These are phyloP conservation scores for Oryza nivara DNA, from an alignment of 176 grass and related monocot species.

Conservation along the genomic window DNA sequence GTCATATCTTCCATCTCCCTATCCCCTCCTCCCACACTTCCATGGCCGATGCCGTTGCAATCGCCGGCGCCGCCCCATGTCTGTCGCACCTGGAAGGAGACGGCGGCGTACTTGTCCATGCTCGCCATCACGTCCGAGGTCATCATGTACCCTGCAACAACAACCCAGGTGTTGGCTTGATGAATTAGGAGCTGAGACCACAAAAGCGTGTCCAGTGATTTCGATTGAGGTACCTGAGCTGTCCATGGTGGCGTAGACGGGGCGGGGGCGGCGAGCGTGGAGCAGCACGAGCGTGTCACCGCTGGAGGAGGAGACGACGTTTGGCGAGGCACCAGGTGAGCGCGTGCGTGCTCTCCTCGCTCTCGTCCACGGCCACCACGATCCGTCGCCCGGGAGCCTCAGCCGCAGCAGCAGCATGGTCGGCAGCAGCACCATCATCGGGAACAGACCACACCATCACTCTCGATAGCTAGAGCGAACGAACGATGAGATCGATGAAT, in stretches of 20 bases:
- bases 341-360: conserved; percentile 59
- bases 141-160: conserved; percentile 46
- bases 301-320: conserved; percentile 31
- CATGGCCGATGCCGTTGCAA: too few species aligned
- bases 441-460: neutral
- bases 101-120: conserved; percentile 42
- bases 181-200: neutral
- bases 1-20: too few species aligned
- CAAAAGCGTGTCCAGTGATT: neutral
- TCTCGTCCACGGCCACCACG: conserved; percentile 59
- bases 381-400: conserved; percentile 38
- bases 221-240: conserved; percentile 36
- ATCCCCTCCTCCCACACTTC: too few species aligned
- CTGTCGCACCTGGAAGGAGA: conserved; percentile 10
- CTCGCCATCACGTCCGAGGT: conserved; percentile 46
- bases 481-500: neutral
- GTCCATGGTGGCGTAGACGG: conserved; percentile 53
- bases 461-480: neutral
- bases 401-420: neutral
- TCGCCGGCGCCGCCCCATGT: too few species aligned
- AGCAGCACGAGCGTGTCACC: conserved; percentile 35
- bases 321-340: conserved; percentile 64
- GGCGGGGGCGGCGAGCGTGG: conserved; percentile 26
- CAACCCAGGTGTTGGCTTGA: neutral
- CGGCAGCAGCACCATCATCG: neutral